Base-by-base conservation (phyloP, 257 asterid genomes). In the Ilex asprella region DNA sequence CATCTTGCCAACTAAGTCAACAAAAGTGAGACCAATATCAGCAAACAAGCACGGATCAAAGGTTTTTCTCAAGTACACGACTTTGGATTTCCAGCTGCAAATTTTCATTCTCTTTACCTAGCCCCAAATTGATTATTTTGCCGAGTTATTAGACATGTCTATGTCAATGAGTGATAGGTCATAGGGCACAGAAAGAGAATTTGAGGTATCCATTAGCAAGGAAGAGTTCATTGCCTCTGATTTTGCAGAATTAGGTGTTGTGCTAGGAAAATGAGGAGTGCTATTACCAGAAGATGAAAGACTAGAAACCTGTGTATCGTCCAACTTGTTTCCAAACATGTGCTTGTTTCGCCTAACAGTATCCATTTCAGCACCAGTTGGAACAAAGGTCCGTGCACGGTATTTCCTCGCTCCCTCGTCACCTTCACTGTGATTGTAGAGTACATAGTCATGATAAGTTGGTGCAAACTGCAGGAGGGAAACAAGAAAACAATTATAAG, bases 341-440 rank as follows among this genome's bases (percentile, higher is more conserved):
- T 74, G 85, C 62, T 83, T 85, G 86, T 80, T 93, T 78, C 80
- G 84, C 61, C 97, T 79, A 58, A 80, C 96, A 7, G 95, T 76
- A 67, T 89, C 99, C 97, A 93, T 89, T 78, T 93, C 99, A 0
- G 86, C 83, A 41, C 97, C 97, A 9, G 95, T 93, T 12, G 97
- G 99, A 58, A 93, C 97, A 64, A 89, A 93, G 12, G 99, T 93
- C 29, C 97, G 94, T 2, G 97, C 94, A 67, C 96, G 81, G 61
- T 87, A 93, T 83, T 89, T 93, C 30, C 75, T 81, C 31, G 95
- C 79, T 59, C 97, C 98, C 13, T 88, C 96, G 31, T 87, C 96
- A 39, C 95, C 93, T 14, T 93, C 99, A 29, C 73, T 82, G 15
- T 87, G 95, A 84, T 85, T 93, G 88, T 89, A 89, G 66, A 93